These are phyloP conservation scores for Irpex lacteus DNA, from an alignment of 1,284 basidiomycete species.

Conservation along the genomic window DNA sequence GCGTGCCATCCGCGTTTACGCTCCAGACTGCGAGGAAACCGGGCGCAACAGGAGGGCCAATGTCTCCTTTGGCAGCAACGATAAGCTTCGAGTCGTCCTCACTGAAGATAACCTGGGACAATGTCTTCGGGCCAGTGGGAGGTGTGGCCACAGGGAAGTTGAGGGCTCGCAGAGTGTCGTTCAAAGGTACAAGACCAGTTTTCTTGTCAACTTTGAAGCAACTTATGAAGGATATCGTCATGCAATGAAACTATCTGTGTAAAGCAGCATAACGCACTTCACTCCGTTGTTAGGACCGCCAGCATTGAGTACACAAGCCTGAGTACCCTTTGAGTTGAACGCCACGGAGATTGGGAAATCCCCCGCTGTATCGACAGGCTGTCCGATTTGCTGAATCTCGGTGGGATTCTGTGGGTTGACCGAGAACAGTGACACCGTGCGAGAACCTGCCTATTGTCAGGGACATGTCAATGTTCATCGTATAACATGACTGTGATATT, in stretches of 20 bases:
- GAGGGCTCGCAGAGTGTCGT: slow-evolving; percentile 39
- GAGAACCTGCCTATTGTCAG: too few relatives aligned
- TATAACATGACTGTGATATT: too few relatives aligned
- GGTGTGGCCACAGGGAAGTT: slow-evolving; percentile 45
- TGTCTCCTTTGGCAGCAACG: slow-evolving; percentile 45
- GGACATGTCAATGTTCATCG: too few relatives aligned
- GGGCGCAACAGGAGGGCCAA: slow-evolving; percentile 32
- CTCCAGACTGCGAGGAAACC: slow-evolving; percentile 50
- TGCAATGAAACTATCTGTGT: too few relatives aligned
- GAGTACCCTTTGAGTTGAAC: slow-evolving; percentile 38
- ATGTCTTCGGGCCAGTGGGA: slow-evolving; percentile 19
- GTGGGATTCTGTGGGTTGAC: too few relatives aligned
- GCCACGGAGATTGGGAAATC: slow-evolving; percentile 39
- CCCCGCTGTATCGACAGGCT: too few relatives aligned
- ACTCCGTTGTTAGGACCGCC: slow-evolving; percentile 46
- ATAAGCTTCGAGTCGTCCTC: slow-evolving; percentile 41
- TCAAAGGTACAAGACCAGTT: slow-evolving; percentile 35
- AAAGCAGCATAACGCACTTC: slow-evolving; percentile 25
- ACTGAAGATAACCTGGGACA: slow-evolving; percentile 16
- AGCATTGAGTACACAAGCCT: slow-evolving; percentile 40
- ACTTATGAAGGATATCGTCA: slow-evolving; percentile 20
- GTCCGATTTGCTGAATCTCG: too few relatives aligned
- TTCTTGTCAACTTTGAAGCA: slow-evolving; percentile 43
- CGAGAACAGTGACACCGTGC: too few relatives aligned
- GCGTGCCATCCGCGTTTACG: slow-evolving; percentile 36